Evolutionary conservation across 139 green algal genomes (phyloP), one percentile per base, ranked within the genome.

Genomic region (Zygnema cylindricum): DNA sequence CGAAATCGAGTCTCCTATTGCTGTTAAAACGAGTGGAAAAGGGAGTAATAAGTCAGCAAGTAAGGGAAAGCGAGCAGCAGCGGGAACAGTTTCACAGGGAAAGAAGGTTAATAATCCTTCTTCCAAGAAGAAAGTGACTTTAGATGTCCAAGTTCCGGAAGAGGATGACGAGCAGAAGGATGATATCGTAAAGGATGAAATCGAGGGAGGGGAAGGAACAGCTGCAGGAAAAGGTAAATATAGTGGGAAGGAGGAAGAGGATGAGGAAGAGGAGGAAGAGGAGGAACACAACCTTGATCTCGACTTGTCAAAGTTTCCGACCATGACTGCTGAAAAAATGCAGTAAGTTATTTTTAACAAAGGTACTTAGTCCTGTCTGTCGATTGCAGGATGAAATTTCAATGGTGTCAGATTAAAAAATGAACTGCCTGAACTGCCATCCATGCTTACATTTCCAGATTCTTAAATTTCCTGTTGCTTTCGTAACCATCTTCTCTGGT

Each of bases 261-360:
- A 73, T 73, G 71, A 79, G 16, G 78, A 85, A 23, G 78, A 85
- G 33, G 78, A 85, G 36, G 78, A 85, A 57, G 78, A 85, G 78
- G 78, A 49, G 38, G 38, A 85, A 33, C 22, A n/a, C 23, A 57
- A 57, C 7, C 21, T 85, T 0, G 78, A 85, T 16, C 36, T 85
- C 7, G 38, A 85, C 36, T 21, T 32, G 2, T 42, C 78, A 25
- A 76, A 57, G 25, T 40, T 85, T 55, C 78, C 78, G 21, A 38
- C 78, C 39, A 85, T 85, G 78, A 85, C 49, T 16, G 38, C 35
- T 7, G 35, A 49, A 11, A 16, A 49, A 21, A 85, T 85, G 77
- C 77, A 85, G 77, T 85, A 55, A 85, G 77, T 85, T 11, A 25
- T n/a, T n/a, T n/a, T n/a, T n/a, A 32, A 23, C 32, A 73, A 32